These are phyloP conservation scores for Thermothielavioides terrestris DNA, from an alignment of 495 filamentous ascomycete species.

Conservation along the genomic window DNA sequence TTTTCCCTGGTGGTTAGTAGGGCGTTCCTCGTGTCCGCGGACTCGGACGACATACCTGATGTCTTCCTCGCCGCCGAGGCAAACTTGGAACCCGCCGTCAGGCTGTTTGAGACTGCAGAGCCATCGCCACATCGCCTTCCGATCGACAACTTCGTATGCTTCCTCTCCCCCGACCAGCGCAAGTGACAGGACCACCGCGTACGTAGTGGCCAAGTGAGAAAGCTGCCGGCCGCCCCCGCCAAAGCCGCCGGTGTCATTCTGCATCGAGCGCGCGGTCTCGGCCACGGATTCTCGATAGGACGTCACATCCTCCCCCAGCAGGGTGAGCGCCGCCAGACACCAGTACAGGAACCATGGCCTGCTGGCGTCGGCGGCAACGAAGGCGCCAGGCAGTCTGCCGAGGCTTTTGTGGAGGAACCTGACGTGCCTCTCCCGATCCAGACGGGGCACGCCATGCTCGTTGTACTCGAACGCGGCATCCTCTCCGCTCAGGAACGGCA, in stretches of 20 bases:
- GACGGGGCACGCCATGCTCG: conserved; percentile 58
- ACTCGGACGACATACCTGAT: conserved; percentile 54
- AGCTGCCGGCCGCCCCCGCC: conserved; percentile 87
- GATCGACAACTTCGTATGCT: conserved; percentile 66
- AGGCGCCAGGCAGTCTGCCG: conserved; percentile 52
- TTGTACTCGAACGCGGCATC: conserved; percentile 44
- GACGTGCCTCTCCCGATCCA: conserved; percentile 63
- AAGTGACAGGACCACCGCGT: conserved; percentile 71
- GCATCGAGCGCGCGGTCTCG: conserved; percentile 64
- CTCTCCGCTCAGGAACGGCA: conserved; percentile 55
- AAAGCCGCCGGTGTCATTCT: conserved; percentile 79
- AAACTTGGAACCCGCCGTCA: conserved; percentile 76
- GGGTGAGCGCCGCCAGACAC: conserved; percentile 61
- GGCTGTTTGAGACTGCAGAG: conserved; percentile 72
- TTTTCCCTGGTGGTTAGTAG: conserved; percentile 21
- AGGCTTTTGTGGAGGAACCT: conserved; percentile 64
- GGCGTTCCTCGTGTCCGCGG: not conserved
- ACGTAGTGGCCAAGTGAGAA: conserved; percentile 80
- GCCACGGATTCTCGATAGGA: conserved; percentile 59
- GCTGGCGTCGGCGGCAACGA: conserved; percentile 66
- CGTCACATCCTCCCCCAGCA: conserved; percentile 69
- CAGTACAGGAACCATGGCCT: conserved; percentile 93
- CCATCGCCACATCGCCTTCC: conserved; percentile 81
- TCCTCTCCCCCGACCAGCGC: conserved; percentile 66
- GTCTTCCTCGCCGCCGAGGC: conserved; percentile 78